These are phyloP conservation scores for Spiraea crenata DNA, from an alignment of 331 rosid species.

Conservation along the genomic window DNA sequence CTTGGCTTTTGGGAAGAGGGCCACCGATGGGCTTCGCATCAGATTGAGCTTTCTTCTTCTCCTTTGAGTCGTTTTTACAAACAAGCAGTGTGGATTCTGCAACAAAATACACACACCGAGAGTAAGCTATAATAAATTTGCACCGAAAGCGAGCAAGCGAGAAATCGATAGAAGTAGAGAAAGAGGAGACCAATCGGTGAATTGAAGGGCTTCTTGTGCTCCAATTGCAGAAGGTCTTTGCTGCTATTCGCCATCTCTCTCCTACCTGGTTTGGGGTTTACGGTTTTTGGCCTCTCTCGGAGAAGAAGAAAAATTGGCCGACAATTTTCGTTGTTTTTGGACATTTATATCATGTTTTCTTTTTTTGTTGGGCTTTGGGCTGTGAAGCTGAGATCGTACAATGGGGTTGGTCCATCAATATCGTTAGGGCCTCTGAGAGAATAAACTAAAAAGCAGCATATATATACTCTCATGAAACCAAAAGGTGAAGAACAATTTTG, in stretches of 20 bases:
- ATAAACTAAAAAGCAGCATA: background rate
- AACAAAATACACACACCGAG: background rate
- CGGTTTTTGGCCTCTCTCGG: background rate
- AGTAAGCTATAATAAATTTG: background rate
- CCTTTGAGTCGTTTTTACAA: constrained; percentile 30
- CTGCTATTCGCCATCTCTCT: constrained; percentile 51
- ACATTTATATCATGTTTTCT: too few relatives aligned
- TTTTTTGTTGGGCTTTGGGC: too few relatives aligned
- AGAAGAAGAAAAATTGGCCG: too few relatives aligned
- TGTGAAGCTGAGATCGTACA: too few relatives aligned
- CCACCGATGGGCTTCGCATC: constrained; percentile 37
- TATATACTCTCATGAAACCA: background rate
- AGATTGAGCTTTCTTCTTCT: constrained; percentile 28
- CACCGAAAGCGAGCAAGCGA: background rate
- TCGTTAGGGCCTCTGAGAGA: too few relatives aligned
- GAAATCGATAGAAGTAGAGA: background rate
- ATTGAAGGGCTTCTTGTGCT: constrained; percentile 44
- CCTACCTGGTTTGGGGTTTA: background rate
- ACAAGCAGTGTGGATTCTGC: constrained; percentile 58
- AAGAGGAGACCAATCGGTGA: constrained; percentile 51
- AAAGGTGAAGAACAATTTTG: constrained; percentile 3
- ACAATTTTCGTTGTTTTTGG: too few relatives aligned
- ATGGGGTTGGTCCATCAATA: too few relatives aligned
- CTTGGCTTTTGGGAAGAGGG: constrained; percentile 53
- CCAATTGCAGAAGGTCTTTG: constrained; percentile 76